phyloP scores from a whole-genome alignment of 306 rosid genomes.

The Prunus mongolica region DNA sequence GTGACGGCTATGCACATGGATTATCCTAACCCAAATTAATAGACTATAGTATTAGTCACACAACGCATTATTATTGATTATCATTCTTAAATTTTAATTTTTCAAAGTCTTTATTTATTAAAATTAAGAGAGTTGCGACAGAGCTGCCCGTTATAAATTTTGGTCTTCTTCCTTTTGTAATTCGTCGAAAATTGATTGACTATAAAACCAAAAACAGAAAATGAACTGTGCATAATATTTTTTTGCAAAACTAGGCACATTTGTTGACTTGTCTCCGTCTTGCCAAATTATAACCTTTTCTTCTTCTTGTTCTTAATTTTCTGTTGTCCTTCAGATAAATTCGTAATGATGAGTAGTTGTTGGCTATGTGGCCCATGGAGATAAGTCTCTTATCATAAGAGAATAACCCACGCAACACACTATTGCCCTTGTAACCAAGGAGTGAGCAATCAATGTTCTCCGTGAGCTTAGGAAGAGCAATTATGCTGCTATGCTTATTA shows the following conservation, averaged over 20 bases:
- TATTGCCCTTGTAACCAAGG: background rate
- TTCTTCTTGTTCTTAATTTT: too few species aligned
- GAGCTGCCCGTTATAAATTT: too few species aligned
- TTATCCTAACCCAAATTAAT: background rate
- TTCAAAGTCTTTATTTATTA: background rate
- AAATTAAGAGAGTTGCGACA: too few species aligned
- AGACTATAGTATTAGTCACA: background rate
- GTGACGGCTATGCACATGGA: slow-evolving; percentile 10
- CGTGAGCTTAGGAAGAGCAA: background rate
- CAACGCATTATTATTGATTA: background rate
- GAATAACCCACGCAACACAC: background rate
- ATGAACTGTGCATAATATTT: too few species aligned
- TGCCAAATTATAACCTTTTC: too few species aligned
- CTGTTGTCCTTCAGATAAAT: too few species aligned
- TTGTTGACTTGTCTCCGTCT: too few species aligned
- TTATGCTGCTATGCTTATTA: background rate
- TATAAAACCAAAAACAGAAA: too few species aligned
- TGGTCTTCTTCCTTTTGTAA: too few species aligned
- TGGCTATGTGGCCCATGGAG: background rate
- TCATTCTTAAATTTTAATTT: background rate
- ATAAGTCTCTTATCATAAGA: background rate
- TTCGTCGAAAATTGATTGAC: too few species aligned
- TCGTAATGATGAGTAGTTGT: background rate
- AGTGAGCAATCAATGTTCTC: background rate
- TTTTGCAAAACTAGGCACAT: too few species aligned